phyloP scores from a whole-genome alignment of 805 yeast species.

The Myxozyma udenii region DNA sequence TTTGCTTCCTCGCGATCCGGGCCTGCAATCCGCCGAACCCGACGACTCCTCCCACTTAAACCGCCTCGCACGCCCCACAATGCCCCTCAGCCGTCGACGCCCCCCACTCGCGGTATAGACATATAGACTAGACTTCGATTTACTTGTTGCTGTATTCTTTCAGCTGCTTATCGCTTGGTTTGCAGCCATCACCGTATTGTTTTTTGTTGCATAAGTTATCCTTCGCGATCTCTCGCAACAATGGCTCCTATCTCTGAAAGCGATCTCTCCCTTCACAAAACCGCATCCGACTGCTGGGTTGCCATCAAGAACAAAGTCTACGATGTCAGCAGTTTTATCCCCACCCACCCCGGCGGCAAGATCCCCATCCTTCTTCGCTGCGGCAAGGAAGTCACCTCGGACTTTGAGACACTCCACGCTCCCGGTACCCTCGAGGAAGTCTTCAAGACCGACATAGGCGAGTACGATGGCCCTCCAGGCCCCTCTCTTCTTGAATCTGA shows the following conservation, averaged over 20 bases:
- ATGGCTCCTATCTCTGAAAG: conserved; percentile 13
- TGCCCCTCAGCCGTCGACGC: too few species aligned
- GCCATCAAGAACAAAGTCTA: conserved; percentile 40
- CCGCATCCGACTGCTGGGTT: conserved; percentile 38
- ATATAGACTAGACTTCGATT: too few species aligned
- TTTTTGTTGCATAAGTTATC: too few species aligned
- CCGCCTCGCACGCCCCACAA: too few species aligned
- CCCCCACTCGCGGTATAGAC: too few species aligned
- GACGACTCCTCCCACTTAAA: too few species aligned
- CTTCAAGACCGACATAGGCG: conserved; percentile 8
- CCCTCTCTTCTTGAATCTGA: neutral
- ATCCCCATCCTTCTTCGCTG: conserved; percentile 46
- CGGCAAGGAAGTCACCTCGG: conserved; percentile 50
- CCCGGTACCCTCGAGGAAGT: conserved; percentile 34
- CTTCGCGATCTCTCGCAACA: neutral
- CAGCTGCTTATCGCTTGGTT: too few species aligned
- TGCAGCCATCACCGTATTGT: too few species aligned
- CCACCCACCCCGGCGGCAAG: conserved; percentile 51
- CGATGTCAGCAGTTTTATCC: conserved; percentile 39
- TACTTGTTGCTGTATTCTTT: too few species aligned
- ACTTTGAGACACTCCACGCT: conserved; percentile 36
- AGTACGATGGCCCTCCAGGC: conserved; percentile 3
- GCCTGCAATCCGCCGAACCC: too few species aligned
- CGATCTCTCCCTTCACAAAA: conserved; percentile 32
- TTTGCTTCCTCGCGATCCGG: too few species aligned